These are phyloP conservation scores for Alternaria brassicae DNA, from an alignment of 2,329 filamentous ascomycete genomes.

Conservation along the genomic window DNA sequence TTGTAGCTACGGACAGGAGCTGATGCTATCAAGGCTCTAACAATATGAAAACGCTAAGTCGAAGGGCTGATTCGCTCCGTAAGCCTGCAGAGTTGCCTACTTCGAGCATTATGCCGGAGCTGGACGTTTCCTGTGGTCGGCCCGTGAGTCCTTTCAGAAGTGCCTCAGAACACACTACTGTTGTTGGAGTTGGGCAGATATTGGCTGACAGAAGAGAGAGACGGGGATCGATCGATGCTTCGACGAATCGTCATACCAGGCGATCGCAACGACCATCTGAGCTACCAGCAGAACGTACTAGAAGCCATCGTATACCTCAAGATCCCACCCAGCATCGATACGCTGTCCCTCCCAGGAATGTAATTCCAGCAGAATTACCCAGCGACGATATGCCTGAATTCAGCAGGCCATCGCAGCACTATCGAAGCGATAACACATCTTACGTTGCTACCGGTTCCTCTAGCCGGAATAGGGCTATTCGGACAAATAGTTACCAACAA, in stretches of 20 bases:
- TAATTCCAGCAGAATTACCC: not conserved
- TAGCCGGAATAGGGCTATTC: not conserved
- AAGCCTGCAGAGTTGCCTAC: not conserved
- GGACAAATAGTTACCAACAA: not conserved
- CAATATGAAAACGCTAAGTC: not conserved
- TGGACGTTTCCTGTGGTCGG: not conserved
- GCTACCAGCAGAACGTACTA: not conserved
- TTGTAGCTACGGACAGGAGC: not conserved
- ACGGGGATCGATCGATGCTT: not conserved
- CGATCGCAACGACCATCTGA: not conserved
- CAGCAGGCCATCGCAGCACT: not conserved
- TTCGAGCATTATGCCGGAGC: not conserved
- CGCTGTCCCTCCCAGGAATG: not conserved
- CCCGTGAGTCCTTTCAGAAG: not conserved
- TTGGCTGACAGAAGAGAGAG: not conserved
- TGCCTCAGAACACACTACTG: not conserved
- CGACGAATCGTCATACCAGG: not conserved
- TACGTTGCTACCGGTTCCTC: not conserved
- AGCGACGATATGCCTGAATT: not conserved
- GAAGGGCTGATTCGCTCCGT: not conserved
- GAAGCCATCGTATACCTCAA: not conserved
- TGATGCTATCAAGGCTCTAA: not conserved
- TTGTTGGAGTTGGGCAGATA: not conserved
- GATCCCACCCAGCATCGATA: not conserved
- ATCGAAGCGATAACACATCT: not conserved